These are phyloP conservation scores for Neonectria magnoliae DNA, from an alignment of 2,329 filamentous ascomycete species.

Conservation along the genomic window DNA sequence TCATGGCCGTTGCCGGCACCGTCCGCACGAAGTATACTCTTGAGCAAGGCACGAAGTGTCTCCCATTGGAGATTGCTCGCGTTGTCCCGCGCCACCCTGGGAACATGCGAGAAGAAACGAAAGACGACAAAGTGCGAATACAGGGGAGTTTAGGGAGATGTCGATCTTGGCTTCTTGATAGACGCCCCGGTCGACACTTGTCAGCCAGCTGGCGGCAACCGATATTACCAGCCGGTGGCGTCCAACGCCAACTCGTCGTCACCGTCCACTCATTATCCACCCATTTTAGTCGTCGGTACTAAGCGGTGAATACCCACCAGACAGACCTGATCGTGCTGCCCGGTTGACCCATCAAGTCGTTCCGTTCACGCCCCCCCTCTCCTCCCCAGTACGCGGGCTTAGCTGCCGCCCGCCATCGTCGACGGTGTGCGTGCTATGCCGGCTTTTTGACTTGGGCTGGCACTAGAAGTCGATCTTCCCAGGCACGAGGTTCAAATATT, in stretches of 20 bases:
- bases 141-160: constrained; percentile 20
- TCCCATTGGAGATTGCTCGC: constrained; percentile 24
- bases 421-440: constrained; percentile 27
- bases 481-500: constrained; percentile 40
- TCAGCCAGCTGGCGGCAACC: constrained; percentile 29
- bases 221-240: constrained; percentile 41
- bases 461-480: constrained; percentile 40
- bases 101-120: constrained; percentile 23
- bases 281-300: constrained; percentile 40
- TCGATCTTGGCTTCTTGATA: constrained; percentile 36
- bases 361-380: constrained; percentile 38
- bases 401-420: constrained; percentile 42
- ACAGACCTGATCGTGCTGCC: constrained; percentile 32
- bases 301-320: constrained; percentile 36
- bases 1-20: background rate
- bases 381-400: constrained; percentile 32
- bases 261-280: constrained; percentile 38
- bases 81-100: constrained; percentile 11
- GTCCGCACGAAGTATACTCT: background rate
- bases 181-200: constrained; percentile 21
- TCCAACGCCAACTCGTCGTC: constrained; percentile 34
- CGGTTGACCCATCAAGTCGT: constrained; percentile 36
- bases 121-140: background rate
- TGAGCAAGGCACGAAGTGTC: constrained; percentile 6
- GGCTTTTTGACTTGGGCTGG: constrained; percentile 35